Evolutionary conservation across 2,329 filamentous ascomycete species (phyloP).

Genomic region (Sclerotinia trifoliorum): DNA sequence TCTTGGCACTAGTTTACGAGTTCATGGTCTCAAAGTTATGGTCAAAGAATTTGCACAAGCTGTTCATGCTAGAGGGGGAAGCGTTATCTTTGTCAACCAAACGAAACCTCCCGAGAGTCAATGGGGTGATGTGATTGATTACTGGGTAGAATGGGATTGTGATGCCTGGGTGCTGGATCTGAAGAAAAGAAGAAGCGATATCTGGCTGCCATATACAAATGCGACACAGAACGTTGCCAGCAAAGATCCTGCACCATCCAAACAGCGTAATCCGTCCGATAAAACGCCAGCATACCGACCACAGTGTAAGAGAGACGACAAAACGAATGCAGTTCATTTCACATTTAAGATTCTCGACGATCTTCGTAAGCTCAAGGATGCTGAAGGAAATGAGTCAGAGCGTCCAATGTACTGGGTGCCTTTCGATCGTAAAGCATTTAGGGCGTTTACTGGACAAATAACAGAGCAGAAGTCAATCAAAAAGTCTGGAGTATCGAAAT

Average conservation of each 20-base stretch:
- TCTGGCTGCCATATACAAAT: conserved; percentile 37
- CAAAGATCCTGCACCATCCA: conserved; percentile 24
- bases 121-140: conserved; percentile 72
- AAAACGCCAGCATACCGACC: conserved; percentile 25
- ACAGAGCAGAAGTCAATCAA: not conserved
- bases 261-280: conserved; percentile 5
- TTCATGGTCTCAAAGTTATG: conserved; percentile 70
- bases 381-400: conserved; percentile 25
- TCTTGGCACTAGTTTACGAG: conserved; percentile 67
- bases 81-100: conserved; percentile 71
- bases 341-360: conserved; percentile 38
- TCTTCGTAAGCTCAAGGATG: conserved; percentile 30
- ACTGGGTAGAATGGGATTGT: conserved; percentile 73
- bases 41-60: conserved; percentile 70
- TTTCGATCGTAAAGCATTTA: conserved; percentile 10
- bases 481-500: not conserved
- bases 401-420: conserved; percentile 28
- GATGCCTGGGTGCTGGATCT: conserved; percentile 70
- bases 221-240: conserved; percentile 23
- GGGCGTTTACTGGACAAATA: conserved; percentile 22
- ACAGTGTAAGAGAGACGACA: conserved; percentile 35
- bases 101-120: conserved; percentile 70
- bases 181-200: conserved; percentile 36
- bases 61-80: conserved; percentile 63
- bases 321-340: conserved; percentile 35